These are phyloP conservation scores for Oryza glaberrima DNA, from an alignment of 176 grass and related monocot genomes.

Conservation along the genomic window DNA sequence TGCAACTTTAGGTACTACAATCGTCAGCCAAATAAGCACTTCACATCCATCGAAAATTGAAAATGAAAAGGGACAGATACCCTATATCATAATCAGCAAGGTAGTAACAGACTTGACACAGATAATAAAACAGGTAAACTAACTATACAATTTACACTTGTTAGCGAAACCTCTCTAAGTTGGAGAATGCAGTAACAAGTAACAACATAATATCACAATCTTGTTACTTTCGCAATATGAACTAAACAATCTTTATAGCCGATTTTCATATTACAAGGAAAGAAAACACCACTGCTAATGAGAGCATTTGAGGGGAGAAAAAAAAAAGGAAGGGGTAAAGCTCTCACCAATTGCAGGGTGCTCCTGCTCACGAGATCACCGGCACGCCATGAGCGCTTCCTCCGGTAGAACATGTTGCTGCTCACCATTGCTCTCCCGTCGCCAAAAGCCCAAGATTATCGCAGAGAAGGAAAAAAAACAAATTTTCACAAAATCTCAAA, in stretches of 20 bases:
- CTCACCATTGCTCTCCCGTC: slow-evolving; percentile 52
- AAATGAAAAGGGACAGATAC: not conserved
- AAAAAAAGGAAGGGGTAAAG: not conserved
- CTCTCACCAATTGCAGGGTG: slow-evolving; percentile 79
- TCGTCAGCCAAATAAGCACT: not conserved
- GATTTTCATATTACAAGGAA: not conserved
- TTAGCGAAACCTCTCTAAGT: not conserved
- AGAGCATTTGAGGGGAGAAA: not conserved
- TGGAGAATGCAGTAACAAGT: slow-evolving; percentile 12
- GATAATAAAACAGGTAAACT: not conserved
- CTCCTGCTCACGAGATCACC: slow-evolving; percentile 76
- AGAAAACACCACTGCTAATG: not conserved
- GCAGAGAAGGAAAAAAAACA: not conserved
- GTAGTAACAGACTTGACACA: not conserved
- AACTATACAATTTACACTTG: not conserved
- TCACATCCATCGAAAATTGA: not conserved
- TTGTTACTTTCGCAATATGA: not conserved
- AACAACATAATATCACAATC: not conserved
- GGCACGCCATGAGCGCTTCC: slow-evolving; percentile 82
- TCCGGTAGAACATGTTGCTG: slow-evolving; percentile 64
- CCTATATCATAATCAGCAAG: not conserved
- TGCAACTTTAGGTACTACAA: not conserved
- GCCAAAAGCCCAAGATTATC: slow-evolving; percentile 19
- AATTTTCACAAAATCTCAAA: not conserved
- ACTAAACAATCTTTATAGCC: not conserved